A percentile compares a stretch with the other conserved stretches of the same genome.
Conservation (phyloP, 1,284 basidiomycete genomes). For the Erythrobasidium hasegawianum region DNA sequence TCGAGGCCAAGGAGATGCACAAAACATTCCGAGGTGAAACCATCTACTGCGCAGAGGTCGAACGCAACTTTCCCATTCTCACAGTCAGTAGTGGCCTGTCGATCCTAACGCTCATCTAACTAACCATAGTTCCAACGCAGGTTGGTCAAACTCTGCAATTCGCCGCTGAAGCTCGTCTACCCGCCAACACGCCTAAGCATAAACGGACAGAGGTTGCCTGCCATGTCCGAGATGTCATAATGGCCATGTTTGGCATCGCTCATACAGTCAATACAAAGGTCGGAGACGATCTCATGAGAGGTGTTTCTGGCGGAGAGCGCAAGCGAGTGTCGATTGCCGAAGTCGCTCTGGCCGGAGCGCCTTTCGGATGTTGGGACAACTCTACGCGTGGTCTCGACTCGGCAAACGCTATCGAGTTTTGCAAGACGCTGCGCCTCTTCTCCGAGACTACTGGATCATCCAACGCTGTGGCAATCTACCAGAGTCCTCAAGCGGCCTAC, state of each 20-base stretch:
- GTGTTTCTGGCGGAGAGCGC: slow-evolving; percentile 57
- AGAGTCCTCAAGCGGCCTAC: slow-evolving; percentile 59
- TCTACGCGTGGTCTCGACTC: slow-evolving; percentile 59
- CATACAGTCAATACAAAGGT: slow-evolving; percentile 59
- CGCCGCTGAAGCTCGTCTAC: slow-evolving; percentile 47
- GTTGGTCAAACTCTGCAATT: slow-evolving; percentile 57
- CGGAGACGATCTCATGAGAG: slow-evolving; percentile 58
- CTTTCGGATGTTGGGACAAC: slow-evolving; percentile 55
- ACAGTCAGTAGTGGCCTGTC: slow-evolving; percentile 48
- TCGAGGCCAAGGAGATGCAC: slow-evolving; percentile 28
- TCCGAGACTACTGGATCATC: slow-evolving; percentile 59
- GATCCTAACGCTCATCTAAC: too few relatives aligned
- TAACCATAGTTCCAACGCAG: too few relatives aligned
- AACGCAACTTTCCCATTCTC: slow-evolving; percentile 58
- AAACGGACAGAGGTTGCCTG: slow-evolving; percentile 34
- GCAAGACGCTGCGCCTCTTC: slow-evolving; percentile 66
- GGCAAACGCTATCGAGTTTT: slow-evolving; percentile 75
- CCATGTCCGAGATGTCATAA: slow-evolving; percentile 40
- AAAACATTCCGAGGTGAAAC: slow-evolving; percentile 34
- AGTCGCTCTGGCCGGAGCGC: slow-evolving; percentile 36
- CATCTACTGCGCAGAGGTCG: slow-evolving; percentile 67
- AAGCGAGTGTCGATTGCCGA: slow-evolving; percentile 59
- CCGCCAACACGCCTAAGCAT: slow-evolving; percentile 30
- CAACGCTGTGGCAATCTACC: slow-evolving; percentile 53
- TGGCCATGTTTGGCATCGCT: slow-evolving; percentile 44